Conservation (phyloP, 176 grass and related monocot genomes). For the Canna indica region DNA sequence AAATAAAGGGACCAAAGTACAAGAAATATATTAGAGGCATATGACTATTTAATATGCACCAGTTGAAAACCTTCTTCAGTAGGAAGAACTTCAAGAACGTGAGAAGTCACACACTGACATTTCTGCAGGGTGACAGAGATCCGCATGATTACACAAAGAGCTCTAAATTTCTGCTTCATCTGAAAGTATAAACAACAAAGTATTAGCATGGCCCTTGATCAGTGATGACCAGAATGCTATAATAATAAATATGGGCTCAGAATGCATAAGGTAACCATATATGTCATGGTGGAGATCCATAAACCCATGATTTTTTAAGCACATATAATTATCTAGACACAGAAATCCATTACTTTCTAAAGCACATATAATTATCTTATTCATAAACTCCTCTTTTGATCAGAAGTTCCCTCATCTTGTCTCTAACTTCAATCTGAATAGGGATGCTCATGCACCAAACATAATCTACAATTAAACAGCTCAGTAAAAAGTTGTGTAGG, state of each 20-base stretch:
- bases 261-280: too few relatives aligned
- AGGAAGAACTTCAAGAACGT: conserved; percentile 1
- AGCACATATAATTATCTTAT: too few relatives aligned
- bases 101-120: conserved; percentile 5
- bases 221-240: not conserved
- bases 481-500: not conserved
- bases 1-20: not conserved
- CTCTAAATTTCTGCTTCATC: conserved; percentile 10
- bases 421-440: not conserved
- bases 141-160: conserved; percentile 7
- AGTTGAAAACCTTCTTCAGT: conserved; percentile 4
- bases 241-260: not conserved
- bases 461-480: not conserved
- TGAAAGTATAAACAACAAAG: not conserved
- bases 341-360: too few relatives aligned
- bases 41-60: not conserved
- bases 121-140: conserved; percentile 2
- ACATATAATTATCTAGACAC: too few relatives aligned
- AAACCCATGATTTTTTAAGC: not conserved
- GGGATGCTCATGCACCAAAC: not conserved
- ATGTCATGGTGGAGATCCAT: too few relatives aligned
- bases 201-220: not conserved
- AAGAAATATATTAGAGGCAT: not conserved
- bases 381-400: too few relatives aligned
- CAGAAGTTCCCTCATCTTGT: too few relatives aligned